Evolutionary conservation across 495 filamentous ascomycete species (phyloP), one percentile per base, ranked within the genome.

Genomic region (Trichoderma reesei): DNA sequence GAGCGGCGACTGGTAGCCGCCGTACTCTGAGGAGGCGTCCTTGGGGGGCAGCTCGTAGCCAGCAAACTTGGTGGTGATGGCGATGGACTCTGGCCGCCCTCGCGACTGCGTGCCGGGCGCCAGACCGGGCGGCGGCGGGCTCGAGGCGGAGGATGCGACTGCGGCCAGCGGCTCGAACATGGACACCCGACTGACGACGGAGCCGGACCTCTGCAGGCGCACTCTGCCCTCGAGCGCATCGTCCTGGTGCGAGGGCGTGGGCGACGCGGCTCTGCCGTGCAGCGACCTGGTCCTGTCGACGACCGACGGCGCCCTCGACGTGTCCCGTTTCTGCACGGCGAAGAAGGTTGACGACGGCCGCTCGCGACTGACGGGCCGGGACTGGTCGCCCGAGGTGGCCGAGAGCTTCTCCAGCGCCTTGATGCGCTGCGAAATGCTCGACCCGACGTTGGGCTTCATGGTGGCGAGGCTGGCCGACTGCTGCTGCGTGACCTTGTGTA

Each of bases 371-470:
- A 69, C 46, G 11, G 69, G 51, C 11, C 36, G 16, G 5, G 59
- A 10, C 38, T 34, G 38, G n/a, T 69, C 68, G 16, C 70, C 72
- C 3, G 67, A 36, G 51, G 41, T 76, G 48, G 74, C 79, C 1
- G 86, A 87, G n/a, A 91, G 77, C 66, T 87, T 87, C 70, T 92
- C 88, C 54, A 96, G 79, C 14, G 91, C 90, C 70, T 94, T 90
- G 70, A 96, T 96, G 62, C 92, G 86, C 72, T 90, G 88, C 8
- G 90, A 92, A 68, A 96, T 96, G 44, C 90, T 90, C 34, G 88
- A 89, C 2, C 91, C 92, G 20, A 96, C 82, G 70, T 91, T 93
- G 72, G 85, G 81, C 72, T 88, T 91, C 76, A 89, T 92, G 1
- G 86, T 83, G 62, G 85, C 70, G 18, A 80, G 68, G 41, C 80